These are phyloP conservation scores for Amaranthus palmeri DNA, from an alignment of 148 eudicot genomes.

Conservation along the genomic window DNA sequence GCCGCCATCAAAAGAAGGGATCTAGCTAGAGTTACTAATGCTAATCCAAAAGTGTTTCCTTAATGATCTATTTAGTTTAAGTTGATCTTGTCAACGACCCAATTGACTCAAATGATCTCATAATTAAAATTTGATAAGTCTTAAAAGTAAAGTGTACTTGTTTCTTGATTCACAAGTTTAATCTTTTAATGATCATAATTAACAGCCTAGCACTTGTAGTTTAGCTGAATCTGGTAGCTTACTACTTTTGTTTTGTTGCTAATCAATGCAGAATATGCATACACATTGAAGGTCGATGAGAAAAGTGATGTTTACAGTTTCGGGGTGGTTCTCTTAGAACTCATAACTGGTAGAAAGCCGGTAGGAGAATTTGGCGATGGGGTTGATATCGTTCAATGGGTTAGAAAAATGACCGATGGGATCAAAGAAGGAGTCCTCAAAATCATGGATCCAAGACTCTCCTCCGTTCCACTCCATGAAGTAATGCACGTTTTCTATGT, in stretches of 20 bases:
- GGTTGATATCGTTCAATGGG: constrained; percentile 97
- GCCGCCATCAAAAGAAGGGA: too few species aligned
- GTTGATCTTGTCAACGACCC: too few species aligned
- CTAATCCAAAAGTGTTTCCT: too few species aligned
- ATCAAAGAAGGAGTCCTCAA: constrained; percentile 74
- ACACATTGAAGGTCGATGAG: constrained; percentile 90
- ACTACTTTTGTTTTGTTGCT: background rate
- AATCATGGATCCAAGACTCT: constrained; percentile 69
- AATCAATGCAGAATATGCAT: constrained; percentile 68
- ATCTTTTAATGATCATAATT: too few species aligned
- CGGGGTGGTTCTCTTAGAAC: constrained; percentile 86
- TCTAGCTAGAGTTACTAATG: too few species aligned
- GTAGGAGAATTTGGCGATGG: constrained; percentile 98
- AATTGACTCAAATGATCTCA: too few species aligned
- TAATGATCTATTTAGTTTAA: too few species aligned
- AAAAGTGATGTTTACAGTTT: constrained; percentile 95
- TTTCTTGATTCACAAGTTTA: too few species aligned
- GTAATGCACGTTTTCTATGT: constrained; percentile 90
- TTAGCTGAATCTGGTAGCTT: background rate
- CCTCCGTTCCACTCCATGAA: constrained; percentile 78
- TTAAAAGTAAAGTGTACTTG: too few species aligned
- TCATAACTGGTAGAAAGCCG: constrained; percentile 74
- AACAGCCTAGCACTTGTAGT: constrained; percentile 10
- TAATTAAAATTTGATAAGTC: too few species aligned
- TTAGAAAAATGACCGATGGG: constrained; percentile 75